Percentiles rank a stretch among this genome's conserved stretches.
Conservation (phyloP, 2,329 filamentous ascomycete genomes). For the Alternaria alternata region DNA sequence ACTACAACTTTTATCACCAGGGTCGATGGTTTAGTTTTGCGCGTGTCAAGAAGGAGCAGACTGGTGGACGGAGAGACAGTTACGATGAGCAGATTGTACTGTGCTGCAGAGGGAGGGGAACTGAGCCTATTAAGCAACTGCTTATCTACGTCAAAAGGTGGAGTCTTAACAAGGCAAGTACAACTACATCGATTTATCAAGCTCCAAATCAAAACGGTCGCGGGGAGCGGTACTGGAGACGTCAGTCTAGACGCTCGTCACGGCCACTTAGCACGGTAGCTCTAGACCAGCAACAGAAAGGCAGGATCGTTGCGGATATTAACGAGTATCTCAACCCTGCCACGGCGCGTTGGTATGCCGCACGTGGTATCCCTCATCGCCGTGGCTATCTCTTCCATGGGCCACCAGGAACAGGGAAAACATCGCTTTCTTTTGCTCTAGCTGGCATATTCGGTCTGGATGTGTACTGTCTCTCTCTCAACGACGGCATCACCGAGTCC, state of each 20-base stretch:
- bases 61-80: slow-evolving; percentile 24
- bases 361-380: slow-evolving; percentile 84
- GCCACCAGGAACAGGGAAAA: slow-evolving; percentile 82
- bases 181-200: slow-evolving; percentile 57
- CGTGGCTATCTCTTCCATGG: slow-evolving; percentile 84
- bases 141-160: slow-evolving; percentile 56
- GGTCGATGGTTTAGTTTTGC: slow-evolving; percentile 53
- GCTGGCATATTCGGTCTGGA: slow-evolving; percentile 58
- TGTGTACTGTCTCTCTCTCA: slow-evolving; percentile 58
- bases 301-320: slow-evolving; percentile 72
- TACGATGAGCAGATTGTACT: slow-evolving; percentile 56
- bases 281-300: slow-evolving; percentile 72
- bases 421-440: slow-evolving; percentile 51
- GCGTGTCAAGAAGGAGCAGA: slow-evolving; percentile 44
- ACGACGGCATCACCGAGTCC: slow-evolving; percentile 75
- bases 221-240: slow-evolving; percentile 49
- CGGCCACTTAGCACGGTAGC: slow-evolving; percentile 80
- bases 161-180: slow-evolving; percentile 53
- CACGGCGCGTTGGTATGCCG: slow-evolving; percentile 81
- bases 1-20: slow-evolving; percentile 54
- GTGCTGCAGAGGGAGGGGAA: slow-evolving; percentile 57
- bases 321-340: slow-evolving; percentile 77
- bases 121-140: slow-evolving; percentile 58
- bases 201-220: slow-evolving; percentile 41
- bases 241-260: slow-evolving; percentile 29